phyloP scores from a whole-genome alignment of 192 early-diverging fungal species.

The Cladochytrium replicatum region DNA sequence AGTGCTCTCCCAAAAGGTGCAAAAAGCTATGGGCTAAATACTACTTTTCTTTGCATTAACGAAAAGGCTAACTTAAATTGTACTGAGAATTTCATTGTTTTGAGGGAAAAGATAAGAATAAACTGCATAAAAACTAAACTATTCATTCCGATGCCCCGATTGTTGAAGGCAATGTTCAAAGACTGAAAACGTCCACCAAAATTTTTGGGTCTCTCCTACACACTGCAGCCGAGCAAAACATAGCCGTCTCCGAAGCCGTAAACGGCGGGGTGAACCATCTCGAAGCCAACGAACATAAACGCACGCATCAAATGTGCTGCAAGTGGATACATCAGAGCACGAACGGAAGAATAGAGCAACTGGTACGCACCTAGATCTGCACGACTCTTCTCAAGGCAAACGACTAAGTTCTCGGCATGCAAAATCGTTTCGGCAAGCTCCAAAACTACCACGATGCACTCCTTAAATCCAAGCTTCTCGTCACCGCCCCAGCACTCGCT shows the following conservation, averaged over 20 bases:
- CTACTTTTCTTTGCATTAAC: no score
- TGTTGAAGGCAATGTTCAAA: no score
- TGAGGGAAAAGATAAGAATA: no score
- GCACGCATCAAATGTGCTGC: constrained; percentile 12
- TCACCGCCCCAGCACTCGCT: not conserved
- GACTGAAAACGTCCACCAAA: no score
- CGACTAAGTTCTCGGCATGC: constrained; percentile 6
- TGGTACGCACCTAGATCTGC: constrained; percentile 13
- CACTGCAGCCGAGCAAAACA: constrained; percentile 17
- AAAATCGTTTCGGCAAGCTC: constrained; percentile 23
- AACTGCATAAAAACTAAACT: no score
- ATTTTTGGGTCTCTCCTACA: no score
- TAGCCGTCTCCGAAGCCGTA: constrained; percentile 8
- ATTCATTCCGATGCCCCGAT: no score
- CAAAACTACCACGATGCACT: constrained; percentile 19
- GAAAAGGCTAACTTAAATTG: no score
- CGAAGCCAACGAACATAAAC: constrained; percentile 24
- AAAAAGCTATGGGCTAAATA: no score
- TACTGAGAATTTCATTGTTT: no score
- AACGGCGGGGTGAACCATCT: constrained; percentile 20
- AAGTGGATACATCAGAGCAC: not conserved
- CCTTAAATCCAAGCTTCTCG: constrained; percentile 14
- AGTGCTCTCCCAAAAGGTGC: no score
- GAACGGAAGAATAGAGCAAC: not conserved
- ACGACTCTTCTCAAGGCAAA: constrained; percentile 16